Base-by-base conservation (phyloP, 2,329 filamentous ascomycete species). In the Tolypocladium cylindrosporum region DNA sequence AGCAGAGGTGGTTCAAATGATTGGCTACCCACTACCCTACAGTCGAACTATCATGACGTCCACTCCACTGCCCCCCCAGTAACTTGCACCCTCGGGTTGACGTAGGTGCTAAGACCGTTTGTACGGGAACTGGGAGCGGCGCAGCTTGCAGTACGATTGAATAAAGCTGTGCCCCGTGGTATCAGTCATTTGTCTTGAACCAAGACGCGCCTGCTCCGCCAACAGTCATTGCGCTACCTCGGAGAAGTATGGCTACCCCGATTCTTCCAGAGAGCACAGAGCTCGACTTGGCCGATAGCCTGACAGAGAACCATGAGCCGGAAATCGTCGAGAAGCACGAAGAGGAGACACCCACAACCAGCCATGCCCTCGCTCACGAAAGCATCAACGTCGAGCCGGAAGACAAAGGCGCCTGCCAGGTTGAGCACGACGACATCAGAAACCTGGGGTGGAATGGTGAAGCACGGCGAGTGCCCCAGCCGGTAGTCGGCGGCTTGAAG, bases 361-460 rank as follows among this genome's bases (percentile, higher is more conserved):
- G 72, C 62, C 72, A 75, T 52, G 66, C 68, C 6, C 68, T 75
- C 11, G 72, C 72, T 8, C 67, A 73, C 1, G 65, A 70, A 56
- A 65, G 65, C 37, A 59, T 61, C 10, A 57, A 64, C 24, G 60
- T 61, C 37, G 59, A 56, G 9, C 24, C 75, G 51, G 74, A 74
- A 5, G 68, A 76, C 42, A 76, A 75, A 56, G 79, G 79, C 11
- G 64, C 71, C 2, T 63, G 73, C 16, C 79, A 84, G 67, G 67
- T 74, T 21, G 72, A 76, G 14, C 75, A 79, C 56, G 75, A 77
- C 8, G 79, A 71, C 58, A 66, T 76, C 3, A 78, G 79, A 53
- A 79, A 90, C 64, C 69, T 90, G 21, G 87, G 87, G n/a, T 90
- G 87, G 87, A 83, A 87, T 61, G 79, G 86, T 59, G 74, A 78